phyloP scores from a whole-genome alignment of 2,329 filamentous ascomycete species.

The Colletotrichum sp. region DNA sequence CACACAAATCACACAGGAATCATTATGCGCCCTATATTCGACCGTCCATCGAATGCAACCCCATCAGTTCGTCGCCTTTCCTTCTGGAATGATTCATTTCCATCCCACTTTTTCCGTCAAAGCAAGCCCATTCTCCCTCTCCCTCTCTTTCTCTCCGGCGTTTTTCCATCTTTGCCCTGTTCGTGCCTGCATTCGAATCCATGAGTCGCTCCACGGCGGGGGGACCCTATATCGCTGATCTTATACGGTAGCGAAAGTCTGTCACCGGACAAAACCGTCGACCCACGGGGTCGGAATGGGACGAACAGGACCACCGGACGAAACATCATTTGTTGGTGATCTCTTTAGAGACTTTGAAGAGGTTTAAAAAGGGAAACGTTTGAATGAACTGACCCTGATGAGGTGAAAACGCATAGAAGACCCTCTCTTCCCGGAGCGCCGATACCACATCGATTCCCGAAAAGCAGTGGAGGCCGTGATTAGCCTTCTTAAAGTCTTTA shows the following conservation, averaged over 20 bases:
- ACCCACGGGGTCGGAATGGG: not conserved
- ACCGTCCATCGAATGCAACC: not conserved
- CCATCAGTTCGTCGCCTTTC: conserved; percentile 8
- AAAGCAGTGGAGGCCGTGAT: not conserved
- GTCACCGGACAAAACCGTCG: not conserved
- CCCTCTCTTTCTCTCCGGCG: not conserved
- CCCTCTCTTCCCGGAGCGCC: not conserved
- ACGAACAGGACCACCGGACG: not conserved
- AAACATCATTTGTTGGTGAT: not conserved
- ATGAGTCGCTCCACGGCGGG: not conserved
- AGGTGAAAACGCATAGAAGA: not conserved
- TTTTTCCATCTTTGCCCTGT: not conserved
- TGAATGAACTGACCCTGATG: not conserved
- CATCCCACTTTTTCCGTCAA: conserved; percentile 17
- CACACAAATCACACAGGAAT: not conserved
- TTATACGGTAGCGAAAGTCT: not conserved
- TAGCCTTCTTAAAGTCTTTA: not conserved
- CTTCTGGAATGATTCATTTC: not conserved
- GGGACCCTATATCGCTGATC: not conserved
- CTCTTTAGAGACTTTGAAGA: not conserved
- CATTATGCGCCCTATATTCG: not conserved
- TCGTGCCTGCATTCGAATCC: not conserved
- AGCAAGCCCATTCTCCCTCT: not conserved
- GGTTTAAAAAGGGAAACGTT: not conserved
- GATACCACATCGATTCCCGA: not conserved